These are phyloP conservation scores for Lolium rigidum DNA, from an alignment of 176 grass and related monocot species.

Conservation along the genomic window DNA sequence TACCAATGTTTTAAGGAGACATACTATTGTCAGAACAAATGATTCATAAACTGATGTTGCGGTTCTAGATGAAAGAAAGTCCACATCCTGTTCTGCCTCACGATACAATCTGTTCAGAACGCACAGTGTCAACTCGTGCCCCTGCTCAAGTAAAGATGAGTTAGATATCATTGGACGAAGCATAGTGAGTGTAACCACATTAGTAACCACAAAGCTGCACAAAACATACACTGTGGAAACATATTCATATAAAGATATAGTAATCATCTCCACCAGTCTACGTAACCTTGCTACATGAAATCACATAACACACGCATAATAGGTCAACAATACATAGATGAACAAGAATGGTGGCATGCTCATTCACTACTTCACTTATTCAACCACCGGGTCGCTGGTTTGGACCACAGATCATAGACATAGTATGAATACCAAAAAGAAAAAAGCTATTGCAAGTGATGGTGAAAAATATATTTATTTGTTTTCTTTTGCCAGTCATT, in stretches of 20 bases:
- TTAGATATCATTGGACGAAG: conserved; percentile 45
- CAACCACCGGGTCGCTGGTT: conserved; percentile 5
- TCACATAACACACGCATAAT: background rate
- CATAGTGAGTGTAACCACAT: conserved; percentile 29
- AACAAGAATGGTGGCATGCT: background rate
- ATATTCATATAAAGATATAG: conserved; percentile 25
- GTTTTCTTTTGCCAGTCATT: background rate
- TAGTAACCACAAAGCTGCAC: conserved; percentile 26
- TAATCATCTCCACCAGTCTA: conserved; percentile 27
- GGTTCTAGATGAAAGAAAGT: conserved; percentile 97
- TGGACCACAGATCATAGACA: conserved; percentile 17
- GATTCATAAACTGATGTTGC: conserved; percentile 97
- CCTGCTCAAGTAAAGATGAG: conserved; percentile 70
- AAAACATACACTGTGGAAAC: background rate
- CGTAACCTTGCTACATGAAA: conserved; percentile 11
- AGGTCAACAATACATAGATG: background rate
- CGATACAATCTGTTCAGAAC: conserved; percentile 92
- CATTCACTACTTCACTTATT: conserved; percentile 26
- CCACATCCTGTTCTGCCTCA: conserved; percentile 92
- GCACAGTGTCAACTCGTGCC: conserved; percentile 93
- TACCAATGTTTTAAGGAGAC: conserved; percentile 25
- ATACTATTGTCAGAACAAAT: conserved; percentile 85
- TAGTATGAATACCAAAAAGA: background rate
- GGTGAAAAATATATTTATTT: background rate
- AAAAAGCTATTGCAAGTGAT: conserved; percentile 21